Conservation (phyloP, 768 basidiomycete genomes). For the Kwoniella dejecticola region DNA sequence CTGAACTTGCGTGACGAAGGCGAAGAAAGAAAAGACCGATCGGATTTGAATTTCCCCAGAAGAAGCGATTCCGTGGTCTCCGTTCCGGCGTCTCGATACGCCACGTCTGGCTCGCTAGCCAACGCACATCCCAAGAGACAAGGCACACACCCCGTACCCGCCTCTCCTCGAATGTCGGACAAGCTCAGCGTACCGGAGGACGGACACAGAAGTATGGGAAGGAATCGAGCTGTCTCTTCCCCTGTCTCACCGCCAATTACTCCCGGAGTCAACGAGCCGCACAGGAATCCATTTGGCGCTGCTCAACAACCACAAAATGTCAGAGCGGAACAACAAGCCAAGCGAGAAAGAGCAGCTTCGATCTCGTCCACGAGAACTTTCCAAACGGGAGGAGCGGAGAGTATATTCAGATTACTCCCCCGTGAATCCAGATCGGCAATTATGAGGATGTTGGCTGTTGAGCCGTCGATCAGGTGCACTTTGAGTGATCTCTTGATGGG, state of each 20-base stretch:
- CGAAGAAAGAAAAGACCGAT: constrained; percentile 57
- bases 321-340: constrained; percentile 29
- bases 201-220: not conserved
- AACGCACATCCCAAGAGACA: constrained; percentile 18
- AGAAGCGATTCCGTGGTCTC: constrained; percentile 74
- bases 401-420: constrained; percentile 92
- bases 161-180: constrained; percentile 1
- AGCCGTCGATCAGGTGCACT: constrained; percentile 84
- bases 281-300: constrained; percentile 17
- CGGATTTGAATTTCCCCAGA: constrained; percentile 73
- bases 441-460: constrained; percentile 90
- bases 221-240: constrained; percentile 26
- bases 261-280: constrained; percentile 7
- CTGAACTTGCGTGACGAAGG: constrained; percentile 3
- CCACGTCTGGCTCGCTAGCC: constrained; percentile 17
- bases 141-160: constrained; percentile 32
- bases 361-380: constrained; percentile 63
- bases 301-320: constrained; percentile 4
- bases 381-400: constrained; percentile 75
- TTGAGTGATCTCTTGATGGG: constrained; percentile 88
- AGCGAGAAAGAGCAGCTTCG: constrained; percentile 42
- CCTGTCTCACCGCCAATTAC: constrained; percentile 14
- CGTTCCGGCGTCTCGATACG: constrained; percentile 56
- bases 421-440: constrained; percentile 87
- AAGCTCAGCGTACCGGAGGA: constrained; percentile 6